Evolutionary conservation across 768 basidiomycete genomes (phyloP).

Genomic region (Macrolepiota dolichaula): DNA sequence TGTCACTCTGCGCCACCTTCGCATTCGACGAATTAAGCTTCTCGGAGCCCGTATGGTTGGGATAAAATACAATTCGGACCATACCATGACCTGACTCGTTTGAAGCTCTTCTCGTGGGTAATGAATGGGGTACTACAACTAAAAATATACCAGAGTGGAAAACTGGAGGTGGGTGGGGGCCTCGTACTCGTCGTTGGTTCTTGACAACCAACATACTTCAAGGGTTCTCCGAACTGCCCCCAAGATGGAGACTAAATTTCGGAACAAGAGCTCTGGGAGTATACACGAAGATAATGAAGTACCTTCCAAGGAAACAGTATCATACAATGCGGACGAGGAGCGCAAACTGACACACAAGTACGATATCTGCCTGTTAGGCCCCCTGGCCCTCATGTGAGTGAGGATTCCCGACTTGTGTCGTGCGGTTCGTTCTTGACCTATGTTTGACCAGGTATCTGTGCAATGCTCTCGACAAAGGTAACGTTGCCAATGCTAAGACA

Average conservation of each 20-base stretch:
- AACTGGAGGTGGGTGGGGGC: neutral
- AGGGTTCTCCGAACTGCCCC: neutral
- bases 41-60: neutral
- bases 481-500: slow-evolving; percentile 51
- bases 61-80: neutral
- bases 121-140: neutral
- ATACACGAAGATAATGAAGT: slow-evolving; percentile 5
- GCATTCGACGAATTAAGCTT: neutral
- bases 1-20: too few relatives aligned
- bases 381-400: slow-evolving; percentile 43
- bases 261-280: neutral
- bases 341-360: slow-evolving; percentile 35
- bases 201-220: neutral
- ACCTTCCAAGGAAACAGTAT: neutral
- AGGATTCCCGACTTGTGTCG: neutral
- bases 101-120: neutral
- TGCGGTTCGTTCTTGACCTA: neutral
- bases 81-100: neutral
- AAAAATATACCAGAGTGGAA: neutral
- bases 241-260: neutral
- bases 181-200: neutral
- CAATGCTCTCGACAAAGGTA: slow-evolving; percentile 48
- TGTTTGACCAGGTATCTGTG: slow-evolving; percentile 36
- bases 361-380: slow-evolving; percentile 39
- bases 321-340: slow-evolving; percentile 21